A percentile compares a stretch with the other conserved stretches of the same genome.
Conservation (phyloP, 805 yeast species). For the Ascoidea asiatica region DNA sequence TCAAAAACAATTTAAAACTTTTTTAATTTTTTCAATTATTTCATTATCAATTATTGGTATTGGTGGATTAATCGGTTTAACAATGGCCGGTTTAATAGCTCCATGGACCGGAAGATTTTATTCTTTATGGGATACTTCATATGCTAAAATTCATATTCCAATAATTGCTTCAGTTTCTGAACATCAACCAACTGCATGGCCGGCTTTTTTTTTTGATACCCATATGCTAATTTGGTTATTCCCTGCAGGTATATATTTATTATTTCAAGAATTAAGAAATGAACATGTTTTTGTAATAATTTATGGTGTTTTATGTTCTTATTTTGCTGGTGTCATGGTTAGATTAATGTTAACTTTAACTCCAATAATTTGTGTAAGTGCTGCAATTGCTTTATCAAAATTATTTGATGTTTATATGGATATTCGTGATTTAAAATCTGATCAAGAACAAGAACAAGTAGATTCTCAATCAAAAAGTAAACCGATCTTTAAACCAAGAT, state of each 20-base stretch:
- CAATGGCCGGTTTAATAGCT: slow-evolving; percentile 87
- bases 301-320: slow-evolving; percentile 86
- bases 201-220: slow-evolving; percentile 91
- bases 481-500: slow-evolving; percentile 7
- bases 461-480: background rate
- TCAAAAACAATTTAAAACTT: slow-evolving; percentile 55
- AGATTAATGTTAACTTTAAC: slow-evolving; percentile 94
- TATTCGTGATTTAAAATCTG: slow-evolving; percentile 24
- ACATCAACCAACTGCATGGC: slow-evolving; percentile 99
- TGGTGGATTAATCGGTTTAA: slow-evolving; percentile 60
- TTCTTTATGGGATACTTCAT: slow-evolving; percentile 94
- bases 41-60: slow-evolving; percentile 51
- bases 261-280: slow-evolving; percentile 79
- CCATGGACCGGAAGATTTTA: slow-evolving; percentile 99
- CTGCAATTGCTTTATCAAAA: slow-evolving; percentile 78
- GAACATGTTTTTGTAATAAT: slow-evolving; percentile 90
- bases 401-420: slow-evolving; percentile 73
- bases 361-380: slow-evolving; percentile 89
- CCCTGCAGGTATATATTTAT: slow-evolving; percentile 92
- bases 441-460: background rate
- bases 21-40: slow-evolving; percentile 46
- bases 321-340: slow-evolving; percentile 98
- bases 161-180: slow-evolving; percentile 98
- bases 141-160: slow-evolving; percentile 96
- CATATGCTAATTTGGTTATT: slow-evolving; percentile 91